Conservation (phyloP, 2,329 filamentous ascomycete species). For the Fusarium devonianum region DNA sequence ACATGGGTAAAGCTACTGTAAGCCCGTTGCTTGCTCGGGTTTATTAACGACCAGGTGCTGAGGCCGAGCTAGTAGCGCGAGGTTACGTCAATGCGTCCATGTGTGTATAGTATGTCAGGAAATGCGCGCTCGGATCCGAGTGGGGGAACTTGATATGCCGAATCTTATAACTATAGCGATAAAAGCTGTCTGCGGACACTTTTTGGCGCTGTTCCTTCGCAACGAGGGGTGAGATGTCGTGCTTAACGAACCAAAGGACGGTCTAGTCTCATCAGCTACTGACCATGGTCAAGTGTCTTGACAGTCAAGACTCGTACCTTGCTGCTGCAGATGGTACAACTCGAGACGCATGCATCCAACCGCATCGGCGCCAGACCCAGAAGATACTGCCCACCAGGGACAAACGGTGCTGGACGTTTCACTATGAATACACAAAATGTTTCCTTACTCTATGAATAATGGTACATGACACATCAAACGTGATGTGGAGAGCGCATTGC, state of each 20-base stretch:
- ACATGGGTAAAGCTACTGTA: no score
- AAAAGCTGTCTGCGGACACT: not conserved
- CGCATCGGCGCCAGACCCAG: not conserved
- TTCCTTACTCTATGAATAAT: constrained; percentile 26
- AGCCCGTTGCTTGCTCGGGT: no score
- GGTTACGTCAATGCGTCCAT: not conserved
- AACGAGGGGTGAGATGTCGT: no score
- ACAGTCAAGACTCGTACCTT: no score
- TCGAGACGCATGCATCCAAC: not conserved
- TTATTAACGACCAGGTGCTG: no score
- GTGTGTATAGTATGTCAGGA: not conserved
- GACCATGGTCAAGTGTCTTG: no score
- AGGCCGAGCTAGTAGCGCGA: no score
- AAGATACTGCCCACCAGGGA: not conserved
- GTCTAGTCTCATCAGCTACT: no score
- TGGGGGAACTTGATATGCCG: not conserved
- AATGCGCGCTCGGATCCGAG: constrained; percentile 21
- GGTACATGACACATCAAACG: constrained; percentile 24
- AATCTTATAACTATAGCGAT: not conserved
- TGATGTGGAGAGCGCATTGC: constrained; percentile 3
- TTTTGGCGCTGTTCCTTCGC: no score
- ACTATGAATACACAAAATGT: constrained; percentile 23
- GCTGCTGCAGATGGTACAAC: no score
- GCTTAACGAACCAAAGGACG: no score
- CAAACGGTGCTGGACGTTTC: not conserved